Conservation (phyloP, 495 filamentous ascomycete genomes). For the Aspergillus panamensis region DNA sequence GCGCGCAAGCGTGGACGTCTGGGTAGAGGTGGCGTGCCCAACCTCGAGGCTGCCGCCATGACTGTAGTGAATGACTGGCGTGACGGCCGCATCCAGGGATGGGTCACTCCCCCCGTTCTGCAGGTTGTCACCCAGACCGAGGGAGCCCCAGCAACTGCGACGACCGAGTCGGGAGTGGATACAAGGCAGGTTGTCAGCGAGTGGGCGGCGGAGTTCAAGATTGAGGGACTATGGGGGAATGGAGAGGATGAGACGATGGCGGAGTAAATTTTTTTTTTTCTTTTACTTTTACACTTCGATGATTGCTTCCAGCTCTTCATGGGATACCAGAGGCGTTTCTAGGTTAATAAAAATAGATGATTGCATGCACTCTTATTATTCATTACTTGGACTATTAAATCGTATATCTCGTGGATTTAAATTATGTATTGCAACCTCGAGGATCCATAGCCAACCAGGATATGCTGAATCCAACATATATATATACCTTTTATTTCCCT, state of each 20-base stretch:
- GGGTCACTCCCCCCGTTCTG: slow-evolving; percentile 71
- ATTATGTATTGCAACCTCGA: no score
- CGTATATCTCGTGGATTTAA: neutral
- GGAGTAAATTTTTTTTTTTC: slow-evolving; percentile 29
- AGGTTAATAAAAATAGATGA: slow-evolving; percentile 6
- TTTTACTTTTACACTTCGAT: slow-evolving; percentile 3
- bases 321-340: slow-evolving; percentile 11
- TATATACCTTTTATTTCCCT: slow-evolving; percentile 1
- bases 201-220: slow-evolving; percentile 94
- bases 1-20: slow-evolving; percentile 87
- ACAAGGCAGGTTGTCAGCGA: slow-evolving; percentile 84
- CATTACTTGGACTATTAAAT: neutral
- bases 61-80: slow-evolving; percentile 93
- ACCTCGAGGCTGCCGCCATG: slow-evolving; percentile 81
- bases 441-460: no score
- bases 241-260: slow-evolving; percentile 47
- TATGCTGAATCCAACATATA: no score
- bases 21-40: slow-evolving; percentile 86
- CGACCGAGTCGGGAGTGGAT: slow-evolving; percentile 47
- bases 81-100: slow-evolving; percentile 91
- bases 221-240: slow-evolving; percentile 89
- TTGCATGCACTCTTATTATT: neutral
- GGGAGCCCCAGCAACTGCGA: slow-evolving; percentile 25
- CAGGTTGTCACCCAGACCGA: slow-evolving; percentile 46
- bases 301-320: neutral